A percentile compares a stretch with the other conserved stretches of the same genome.
These are phyloP conservation scores for Kwoniella sp. DNA, from an alignment of 768 basidiomycete genomes.

Conservation along the genomic window DNA sequence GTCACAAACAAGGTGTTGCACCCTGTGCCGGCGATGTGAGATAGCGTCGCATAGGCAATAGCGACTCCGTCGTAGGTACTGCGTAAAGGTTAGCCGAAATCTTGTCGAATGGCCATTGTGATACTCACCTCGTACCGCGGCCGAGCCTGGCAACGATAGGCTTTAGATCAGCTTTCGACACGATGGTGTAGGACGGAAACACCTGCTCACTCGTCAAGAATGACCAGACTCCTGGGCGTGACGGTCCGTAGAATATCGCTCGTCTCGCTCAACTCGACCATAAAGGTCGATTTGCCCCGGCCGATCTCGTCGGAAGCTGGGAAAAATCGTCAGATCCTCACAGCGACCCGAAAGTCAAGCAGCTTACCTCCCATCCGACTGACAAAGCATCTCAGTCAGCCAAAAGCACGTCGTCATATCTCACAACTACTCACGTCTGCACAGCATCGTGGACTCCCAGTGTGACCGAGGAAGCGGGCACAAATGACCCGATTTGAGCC, in stretches of 20 bases:
- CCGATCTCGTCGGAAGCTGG: constrained; percentile 81
- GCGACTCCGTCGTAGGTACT: constrained; percentile 84
- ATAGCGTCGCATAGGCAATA: constrained; percentile 53
- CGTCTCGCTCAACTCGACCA: constrained; percentile 96
- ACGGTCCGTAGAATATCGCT: constrained; percentile 81
- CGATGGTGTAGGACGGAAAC: background rate
- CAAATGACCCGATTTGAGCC: constrained; percentile 89
- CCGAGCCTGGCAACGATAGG: constrained; percentile 38
- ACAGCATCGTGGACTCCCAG: constrained; percentile 82
- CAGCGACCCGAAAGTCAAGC: background rate
- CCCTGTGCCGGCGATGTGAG: constrained; percentile 43
- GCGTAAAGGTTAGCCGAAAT: constrained; percentile 3
- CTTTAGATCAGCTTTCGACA: background rate
- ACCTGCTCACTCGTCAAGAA: constrained; percentile 67
- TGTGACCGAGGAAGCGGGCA: constrained; percentile 75
- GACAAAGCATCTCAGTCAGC: constrained; percentile 5
- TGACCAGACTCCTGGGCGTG: constrained; percentile 75
- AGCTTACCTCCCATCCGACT: constrained; percentile 77
- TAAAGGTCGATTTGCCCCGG: constrained; percentile 85
- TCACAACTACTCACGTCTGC: constrained; percentile 62
- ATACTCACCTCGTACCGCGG: constrained; percentile 43
- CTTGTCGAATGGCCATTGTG: background rate
- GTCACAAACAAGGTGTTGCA: constrained; percentile 76
- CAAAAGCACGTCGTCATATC: background rate
- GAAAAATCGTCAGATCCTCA: constrained; percentile 41